Evolutionary conservation across 805 yeast genomes (phyloP).

Genomic region (Teunomyces panamensis): DNA sequence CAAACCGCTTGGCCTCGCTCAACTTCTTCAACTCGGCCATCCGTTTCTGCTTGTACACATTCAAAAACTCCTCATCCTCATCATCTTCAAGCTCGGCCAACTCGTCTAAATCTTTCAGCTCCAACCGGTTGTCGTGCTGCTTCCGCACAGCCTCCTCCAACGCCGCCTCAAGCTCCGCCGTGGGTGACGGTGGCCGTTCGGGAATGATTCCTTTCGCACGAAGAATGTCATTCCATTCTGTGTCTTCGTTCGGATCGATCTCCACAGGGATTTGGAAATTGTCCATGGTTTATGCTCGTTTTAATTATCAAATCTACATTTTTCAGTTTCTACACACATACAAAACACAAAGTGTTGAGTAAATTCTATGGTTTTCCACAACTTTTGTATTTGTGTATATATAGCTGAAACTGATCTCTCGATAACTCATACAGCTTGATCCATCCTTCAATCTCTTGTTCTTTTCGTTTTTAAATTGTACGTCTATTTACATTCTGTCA

Average conservation of each 20-base stretch:
- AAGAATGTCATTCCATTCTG: constrained; percentile 97
- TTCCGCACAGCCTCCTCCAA: constrained; percentile 73
- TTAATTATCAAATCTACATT: too few relatives aligned
- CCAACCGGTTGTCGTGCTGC: constrained; percentile 83
- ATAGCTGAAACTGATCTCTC: too few relatives aligned
- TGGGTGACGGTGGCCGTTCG: constrained; percentile 84
- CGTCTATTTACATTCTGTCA: too few relatives aligned
- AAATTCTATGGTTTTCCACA: not conserved
- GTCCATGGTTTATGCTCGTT: constrained; percentile 4
- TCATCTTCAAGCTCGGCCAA: constrained; percentile 87
- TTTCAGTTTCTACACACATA: too few relatives aligned
- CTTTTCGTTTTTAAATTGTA: too few relatives aligned
- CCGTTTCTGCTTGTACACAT: constrained; percentile 72
- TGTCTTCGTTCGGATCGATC: constrained; percentile 93
- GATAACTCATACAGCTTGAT: too few relatives aligned
- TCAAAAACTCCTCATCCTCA: constrained; percentile 87
- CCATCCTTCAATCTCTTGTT: too few relatives aligned
- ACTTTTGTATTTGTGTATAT: not conserved
- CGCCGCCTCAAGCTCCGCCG: constrained; percentile 83
- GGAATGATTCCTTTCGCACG: constrained; percentile 91
- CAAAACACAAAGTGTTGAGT: not conserved
- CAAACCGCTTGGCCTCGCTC: constrained; percentile 60
- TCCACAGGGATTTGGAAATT: constrained; percentile 64
- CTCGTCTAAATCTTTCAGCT: constrained; percentile 72
- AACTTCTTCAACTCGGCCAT: constrained; percentile 68